Conservation (phyloP, 805 yeast species). For the Kodamaea restingae region DNA sequence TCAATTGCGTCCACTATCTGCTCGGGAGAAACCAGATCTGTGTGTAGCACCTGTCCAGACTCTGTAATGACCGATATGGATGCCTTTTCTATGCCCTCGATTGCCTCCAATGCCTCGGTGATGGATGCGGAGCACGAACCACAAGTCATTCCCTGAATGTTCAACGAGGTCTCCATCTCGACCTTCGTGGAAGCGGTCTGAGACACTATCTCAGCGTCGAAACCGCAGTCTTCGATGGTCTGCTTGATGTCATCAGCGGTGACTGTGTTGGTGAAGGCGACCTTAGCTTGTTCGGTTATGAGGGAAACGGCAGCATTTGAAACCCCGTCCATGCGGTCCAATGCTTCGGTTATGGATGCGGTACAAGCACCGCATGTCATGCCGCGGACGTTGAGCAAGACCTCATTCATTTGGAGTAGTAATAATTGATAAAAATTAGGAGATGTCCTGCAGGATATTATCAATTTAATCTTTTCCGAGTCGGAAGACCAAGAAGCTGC, state of each 20-base stretch:
- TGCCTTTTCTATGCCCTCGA: conserved; percentile 51
- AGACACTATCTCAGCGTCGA: conserved; percentile 39
- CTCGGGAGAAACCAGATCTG: conserved; percentile 26
- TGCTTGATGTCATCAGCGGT: conserved; percentile 4
- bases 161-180: too few relatives aligned
- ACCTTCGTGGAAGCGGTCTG: too few relatives aligned
- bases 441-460: too few relatives aligned
- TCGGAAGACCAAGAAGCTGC: too few relatives aligned
- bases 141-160: conserved; percentile 86
- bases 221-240: conserved; percentile 50
- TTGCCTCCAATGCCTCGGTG: conserved; percentile 45
- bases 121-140: conserved; percentile 76
- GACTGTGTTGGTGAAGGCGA: conserved; percentile 10
- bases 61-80: conserved; percentile 75
- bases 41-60: conserved; percentile 58
- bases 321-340: conserved; percentile 15
- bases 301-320: conserved; percentile 19
- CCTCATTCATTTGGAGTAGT: conserved; percentile 7
- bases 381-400: conserved; percentile 14
- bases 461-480: background rate
- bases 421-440: too few relatives aligned
- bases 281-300: conserved; percentile 26
- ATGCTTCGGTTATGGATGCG: conserved; percentile 20
- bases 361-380: conserved; percentile 29
- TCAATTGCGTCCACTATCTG: conserved; percentile 55